Base-by-base conservation (phyloP, 495 filamentous ascomycete genomes). In the Parathielavia hyrcaniae region DNA sequence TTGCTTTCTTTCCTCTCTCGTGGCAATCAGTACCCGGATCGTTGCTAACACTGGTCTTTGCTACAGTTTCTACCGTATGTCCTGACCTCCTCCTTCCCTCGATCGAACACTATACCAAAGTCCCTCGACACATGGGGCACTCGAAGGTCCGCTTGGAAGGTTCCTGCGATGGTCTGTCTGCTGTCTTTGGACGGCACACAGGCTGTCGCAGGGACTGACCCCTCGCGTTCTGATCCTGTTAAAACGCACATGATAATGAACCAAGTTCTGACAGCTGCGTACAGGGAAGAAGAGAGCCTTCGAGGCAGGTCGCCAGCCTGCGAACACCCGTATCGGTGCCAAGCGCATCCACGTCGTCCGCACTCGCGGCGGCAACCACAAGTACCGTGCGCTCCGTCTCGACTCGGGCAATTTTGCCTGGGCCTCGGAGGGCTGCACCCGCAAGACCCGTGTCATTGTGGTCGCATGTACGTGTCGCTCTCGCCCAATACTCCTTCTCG, bases 291-390 rank as follows among this genome's bases (percentile, higher is more conserved):
- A 85, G 82, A 80, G 93, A 85, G 95, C 91, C 75, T 99, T 97
- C 86, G 95, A 99, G 85, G 90, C 91, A 76, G 93, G 95, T 78
- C 93, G 93, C 75, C 93, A 99, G 83, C 87, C 92, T 70, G 89
- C 93, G 79, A 96, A 93, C 84, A 99, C 93, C 76, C 89, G 93
- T 85, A 97, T 99, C 78, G 93, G 95, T 68, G 71, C 85, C 71
- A 99, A 97, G 88, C 89, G 93, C 77, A 91, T 99, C 79, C 93
- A 99, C 82, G 81, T 90, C 69, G 95, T 99, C 77, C 93, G 93
- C 78, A 96, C 91, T 67, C 93, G 93, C 77, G 93, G 93, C 77
- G 93, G 93, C 64, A 97, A 97, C 87, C 89, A 84, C 79, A 99
- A 99, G 84, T 96, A 91, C 87, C 95, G 93, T 83, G 93, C 85